phyloP scores from a whole-genome alignment of 1,139 yeast genomes.

The Magnusiomyces tetraspermus region DNA sequence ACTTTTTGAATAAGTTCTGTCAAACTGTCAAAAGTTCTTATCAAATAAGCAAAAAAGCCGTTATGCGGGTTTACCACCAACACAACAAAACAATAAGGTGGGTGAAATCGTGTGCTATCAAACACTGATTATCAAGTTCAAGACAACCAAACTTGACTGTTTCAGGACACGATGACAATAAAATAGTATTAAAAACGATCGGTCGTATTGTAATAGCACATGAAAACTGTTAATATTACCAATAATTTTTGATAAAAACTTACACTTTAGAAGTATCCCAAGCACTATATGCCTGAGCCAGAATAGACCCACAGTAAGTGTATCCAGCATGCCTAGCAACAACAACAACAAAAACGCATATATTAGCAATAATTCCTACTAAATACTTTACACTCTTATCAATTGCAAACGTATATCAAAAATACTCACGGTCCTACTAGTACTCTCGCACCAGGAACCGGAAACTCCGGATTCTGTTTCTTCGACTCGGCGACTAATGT shows the following conservation, averaged over 20 bases:
- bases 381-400: background rate
- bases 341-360: slow-evolving; percentile 9
- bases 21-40: too few species aligned
- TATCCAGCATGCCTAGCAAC: slow-evolving; percentile 71
- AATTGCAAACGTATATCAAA: background rate
- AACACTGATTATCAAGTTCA: too few species aligned
- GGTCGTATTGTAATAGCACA: background rate
- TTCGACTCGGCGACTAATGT: slow-evolving; percentile 33
- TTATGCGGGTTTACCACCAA: too few species aligned
- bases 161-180: too few species aligned
- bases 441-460: slow-evolving; percentile 52
- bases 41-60: too few species aligned
- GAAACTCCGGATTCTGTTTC: slow-evolving; percentile 19
- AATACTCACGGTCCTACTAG: slow-evolving; percentile 41
- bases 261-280: slow-evolving; percentile 50
- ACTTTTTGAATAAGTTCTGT: background rate
- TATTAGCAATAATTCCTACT: background rate
- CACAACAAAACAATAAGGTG: too few species aligned
- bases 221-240: background rate
- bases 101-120: too few species aligned
- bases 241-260: slow-evolving; percentile 13
- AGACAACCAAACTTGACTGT: too few species aligned
- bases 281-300: slow-evolving; percentile 67
- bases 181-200: background rate
- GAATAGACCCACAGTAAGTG: slow-evolving; percentile 64